Evolutionary conservation across 2,329 filamentous ascomycete species (phyloP), one percentile per base, ranked within the genome.

Genomic region (Colletotrichum endophyticum): DNA sequence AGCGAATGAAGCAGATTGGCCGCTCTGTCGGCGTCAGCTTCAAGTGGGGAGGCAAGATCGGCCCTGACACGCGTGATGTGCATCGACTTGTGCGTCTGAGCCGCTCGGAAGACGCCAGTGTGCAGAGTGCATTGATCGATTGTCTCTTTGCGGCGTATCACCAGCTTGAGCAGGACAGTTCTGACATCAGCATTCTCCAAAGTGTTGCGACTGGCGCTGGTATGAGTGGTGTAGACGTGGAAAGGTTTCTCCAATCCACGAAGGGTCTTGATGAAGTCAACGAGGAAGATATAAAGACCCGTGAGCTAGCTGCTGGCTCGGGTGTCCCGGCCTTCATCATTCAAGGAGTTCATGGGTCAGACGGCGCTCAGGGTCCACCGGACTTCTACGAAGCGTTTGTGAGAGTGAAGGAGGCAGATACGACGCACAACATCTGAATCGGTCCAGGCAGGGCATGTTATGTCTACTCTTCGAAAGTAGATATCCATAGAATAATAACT

Each of bases 11-110:
- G 27, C 70, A 79, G 69, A 80, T 83, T 15, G 84, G 83, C 8
- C 80, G 80, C 8, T 79, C 79, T 1, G 78, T 83, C 27, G 84
- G 84, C 2, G 85, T 86, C 66, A 39, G 78, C n/a, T 84, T 86
- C 76, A 83, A 79, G 66, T 78, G 77, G 34, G 81, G 81, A 22
- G 82, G 82, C 22, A 81, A 79, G 66, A 82, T 85, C 39, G 85
- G 85, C 12, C 72, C 72, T 19, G 80, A 79, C 59, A 86, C 84
- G 5, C 79, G 80, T 15, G 78, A 83, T 44, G 83, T 83, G 8
- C 85, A 86, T 77, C 80, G 81, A 2, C 77, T 86, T 28, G 77
- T 85, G n/a, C 78, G 81, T 66, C 76, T 83, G 4, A 74, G 70
- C 19, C 70, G 78, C 28, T 64, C 72, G 3, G 78, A 79, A 62